Base-by-base conservation (phyloP, 2,329 filamentous ascomycete genomes). In the Aureobasidium sp. region DNA sequence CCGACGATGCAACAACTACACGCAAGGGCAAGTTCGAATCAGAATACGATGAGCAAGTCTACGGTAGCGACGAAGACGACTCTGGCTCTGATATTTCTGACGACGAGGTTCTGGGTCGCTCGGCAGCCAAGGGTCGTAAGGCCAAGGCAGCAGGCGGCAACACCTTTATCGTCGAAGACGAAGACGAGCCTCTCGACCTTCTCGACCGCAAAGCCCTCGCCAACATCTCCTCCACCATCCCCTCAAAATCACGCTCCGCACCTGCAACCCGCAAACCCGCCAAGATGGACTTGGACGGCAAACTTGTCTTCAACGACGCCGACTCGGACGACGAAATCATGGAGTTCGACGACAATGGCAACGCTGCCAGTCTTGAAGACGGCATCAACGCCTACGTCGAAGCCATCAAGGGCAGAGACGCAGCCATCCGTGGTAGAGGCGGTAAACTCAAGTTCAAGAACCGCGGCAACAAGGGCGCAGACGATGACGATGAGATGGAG, bases 11-110 rank as follows among this genome's bases (percentile, higher is more conserved):
- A 29, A 47, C 26, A 8, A 69, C 74, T 71, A 79, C 65, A 64
- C 68, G 77, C 62, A 82, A 82, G 72, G 78, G 83, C 69, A 85
- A 86, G 64, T 96, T 95, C 72, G 91, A 92, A 75, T 95, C 89
- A 75, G 93, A 95, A 71, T 97, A 94, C 74, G 93, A 97, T 73
- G 89, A 96, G 75, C 92, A 93, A n/a, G 84, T 99, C 37, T 96
- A 97, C 72, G 92, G 91, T 72, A 90, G 85, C 67, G 64, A 62
- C 37, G 64, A 73, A 70, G 43, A 71, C 13, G 87, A 81, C 53
- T 73, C 85, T 50, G 81, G 78, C 56, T 84, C 81, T 1, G 86
- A 84, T 63, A 83, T 85, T 63, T 85, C 84, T 10, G 85, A 87
- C 66, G 84, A 82, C 67, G 84, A 87, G 59, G 77, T 77, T 67